These are phyloP conservation scores for Fusarium papillatum DNA, from an alignment of 2,329 filamentous ascomycete species.

Conservation along the genomic window DNA sequence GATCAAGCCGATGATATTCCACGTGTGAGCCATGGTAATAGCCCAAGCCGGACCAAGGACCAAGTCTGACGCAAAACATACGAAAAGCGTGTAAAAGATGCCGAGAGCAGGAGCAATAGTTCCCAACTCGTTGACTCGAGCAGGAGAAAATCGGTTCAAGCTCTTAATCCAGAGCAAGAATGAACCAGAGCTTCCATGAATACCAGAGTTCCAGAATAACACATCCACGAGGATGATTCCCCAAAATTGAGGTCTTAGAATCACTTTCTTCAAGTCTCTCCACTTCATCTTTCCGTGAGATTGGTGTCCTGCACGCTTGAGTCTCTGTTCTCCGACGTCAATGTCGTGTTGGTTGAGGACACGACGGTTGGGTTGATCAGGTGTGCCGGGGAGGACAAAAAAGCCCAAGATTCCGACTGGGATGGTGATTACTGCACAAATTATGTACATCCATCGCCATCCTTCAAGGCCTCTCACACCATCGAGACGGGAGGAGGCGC, in stretches of 20 bases:
- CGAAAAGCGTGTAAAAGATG: slow-evolving; percentile 67
- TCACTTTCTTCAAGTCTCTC: slow-evolving; percentile 48
- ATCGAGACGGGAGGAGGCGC: slow-evolving; percentile 54
- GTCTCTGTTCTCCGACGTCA: slow-evolving; percentile 57
- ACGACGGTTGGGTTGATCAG: slow-evolving; percentile 60
- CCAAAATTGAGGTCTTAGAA: slow-evolving; percentile 62
- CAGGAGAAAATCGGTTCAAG: slow-evolving; percentile 59
- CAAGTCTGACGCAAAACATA: slow-evolving; percentile 68
- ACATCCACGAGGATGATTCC: slow-evolving; percentile 63
- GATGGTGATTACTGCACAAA: slow-evolving; percentile 67
- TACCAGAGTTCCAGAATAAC: slow-evolving; percentile 70
- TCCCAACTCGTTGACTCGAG: slow-evolving; percentile 64
- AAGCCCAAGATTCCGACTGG: slow-evolving; percentile 64
- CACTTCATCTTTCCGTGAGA: slow-evolving; percentile 52
- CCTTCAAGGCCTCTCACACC: slow-evolving; percentile 60
- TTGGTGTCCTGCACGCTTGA: slow-evolving; percentile 58
- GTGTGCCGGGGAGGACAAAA: slow-evolving; percentile 62
- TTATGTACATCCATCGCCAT: slow-evolving; percentile 71
- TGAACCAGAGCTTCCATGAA: slow-evolving; percentile 59
- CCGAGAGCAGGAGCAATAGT: slow-evolving; percentile 66
- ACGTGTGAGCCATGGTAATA: slow-evolving; percentile 63
- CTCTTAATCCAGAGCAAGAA: slow-evolving; percentile 72
- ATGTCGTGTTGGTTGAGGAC: slow-evolving; percentile 62
- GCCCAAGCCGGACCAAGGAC: slow-evolving; percentile 66
- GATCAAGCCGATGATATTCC: slow-evolving; percentile 67